These are phyloP conservation scores for Barnettozyma siamensis DNA, from an alignment of 805 yeast species.

Conservation along the genomic window DNA sequence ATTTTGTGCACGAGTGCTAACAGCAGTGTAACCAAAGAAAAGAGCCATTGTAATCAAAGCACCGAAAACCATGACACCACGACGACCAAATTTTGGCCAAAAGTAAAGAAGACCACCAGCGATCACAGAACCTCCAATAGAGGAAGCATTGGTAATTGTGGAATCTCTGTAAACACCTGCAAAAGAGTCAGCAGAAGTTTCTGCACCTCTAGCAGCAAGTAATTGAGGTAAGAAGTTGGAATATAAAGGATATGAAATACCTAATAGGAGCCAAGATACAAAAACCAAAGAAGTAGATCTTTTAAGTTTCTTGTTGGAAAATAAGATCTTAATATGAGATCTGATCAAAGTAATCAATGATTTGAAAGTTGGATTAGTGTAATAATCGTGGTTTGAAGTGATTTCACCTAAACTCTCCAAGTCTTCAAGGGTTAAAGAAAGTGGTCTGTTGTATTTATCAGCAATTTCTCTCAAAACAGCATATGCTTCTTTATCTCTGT, in stretches of 20 bases:
- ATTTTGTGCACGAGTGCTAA: conserved; percentile 45
- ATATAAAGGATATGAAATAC: conserved; percentile 47
- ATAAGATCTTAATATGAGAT: conserved; percentile 37
- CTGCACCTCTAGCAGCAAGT: conserved; percentile 42
- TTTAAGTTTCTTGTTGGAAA: conserved; percentile 35
- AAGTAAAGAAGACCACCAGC: conserved; percentile 35
- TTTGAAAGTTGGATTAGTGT: conserved; percentile 23
- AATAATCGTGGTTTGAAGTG: conserved; percentile 23
- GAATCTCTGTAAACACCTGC: conserved; percentile 42
- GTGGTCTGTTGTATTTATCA: conserved; percentile 34
- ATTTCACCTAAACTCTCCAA: conserved; percentile 40
- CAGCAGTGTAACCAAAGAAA: conserved; percentile 58
- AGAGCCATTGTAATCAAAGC: conserved; percentile 48
- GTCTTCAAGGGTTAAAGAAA: conserved; percentile 40
- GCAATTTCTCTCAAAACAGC: conserved; percentile 41
- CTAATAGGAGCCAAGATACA: conserved; percentile 47
- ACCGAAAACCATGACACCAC: conserved; percentile 51
- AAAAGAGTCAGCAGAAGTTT: conserved; percentile 34
- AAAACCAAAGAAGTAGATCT: conserved; percentile 36
- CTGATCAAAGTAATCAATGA: conserved; percentile 26
- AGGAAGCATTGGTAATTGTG: conserved; percentile 37
- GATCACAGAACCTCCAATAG: conserved; percentile 42
- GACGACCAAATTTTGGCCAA: conserved; percentile 38
- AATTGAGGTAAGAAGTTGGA: conserved; percentile 46
- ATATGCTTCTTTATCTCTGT: conserved; percentile 44